Evolutionary conservation across 257 asterid species (phyloP).

Genomic region (Solanum sitiens): DNA sequence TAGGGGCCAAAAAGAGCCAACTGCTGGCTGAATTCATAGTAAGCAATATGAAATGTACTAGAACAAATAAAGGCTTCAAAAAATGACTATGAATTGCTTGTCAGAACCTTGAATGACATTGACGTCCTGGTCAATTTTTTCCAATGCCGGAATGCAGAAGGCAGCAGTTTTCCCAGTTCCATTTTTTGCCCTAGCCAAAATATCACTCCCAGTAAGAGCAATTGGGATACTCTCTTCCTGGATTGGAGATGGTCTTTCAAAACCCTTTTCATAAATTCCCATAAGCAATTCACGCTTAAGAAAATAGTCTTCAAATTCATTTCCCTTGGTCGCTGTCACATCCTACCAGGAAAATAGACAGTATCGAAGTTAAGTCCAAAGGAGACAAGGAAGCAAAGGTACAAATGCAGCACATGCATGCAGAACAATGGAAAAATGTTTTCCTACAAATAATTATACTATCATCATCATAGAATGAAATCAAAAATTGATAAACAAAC

Average conservation of each 20-base stretch:
- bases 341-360: slow-evolving; percentile 36
- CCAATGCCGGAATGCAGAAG: slow-evolving; percentile 80
- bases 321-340: slow-evolving; percentile 94
- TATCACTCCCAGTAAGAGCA: slow-evolving; percentile 89
- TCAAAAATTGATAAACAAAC: neutral
- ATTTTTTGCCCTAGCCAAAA: slow-evolving; percentile 88
- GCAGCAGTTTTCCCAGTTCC: slow-evolving; percentile 98
- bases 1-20: neutral
- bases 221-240: slow-evolving; percentile 98
- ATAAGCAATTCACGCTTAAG: slow-evolving; percentile 83
- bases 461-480: neutral
- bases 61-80: neutral
- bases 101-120: slow-evolving; percentile 73
- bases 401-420: neutral
- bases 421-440: neutral
- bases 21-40: neutral
- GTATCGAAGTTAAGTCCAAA: neutral
- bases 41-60: neutral
- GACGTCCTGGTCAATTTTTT: slow-evolving; percentile 77
- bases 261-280: slow-evolving; percentile 97
- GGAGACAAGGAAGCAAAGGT: neutral
- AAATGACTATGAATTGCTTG: neutral
- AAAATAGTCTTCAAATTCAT: slow-evolving; percentile 86
- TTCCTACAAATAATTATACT: neutral
- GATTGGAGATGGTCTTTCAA: slow-evolving; percentile 89